Evolutionary conservation across 805 yeast species (phyloP), one percentile per base, ranked within the genome.

Genomic region (Lachancea thermotolerans): DNA sequence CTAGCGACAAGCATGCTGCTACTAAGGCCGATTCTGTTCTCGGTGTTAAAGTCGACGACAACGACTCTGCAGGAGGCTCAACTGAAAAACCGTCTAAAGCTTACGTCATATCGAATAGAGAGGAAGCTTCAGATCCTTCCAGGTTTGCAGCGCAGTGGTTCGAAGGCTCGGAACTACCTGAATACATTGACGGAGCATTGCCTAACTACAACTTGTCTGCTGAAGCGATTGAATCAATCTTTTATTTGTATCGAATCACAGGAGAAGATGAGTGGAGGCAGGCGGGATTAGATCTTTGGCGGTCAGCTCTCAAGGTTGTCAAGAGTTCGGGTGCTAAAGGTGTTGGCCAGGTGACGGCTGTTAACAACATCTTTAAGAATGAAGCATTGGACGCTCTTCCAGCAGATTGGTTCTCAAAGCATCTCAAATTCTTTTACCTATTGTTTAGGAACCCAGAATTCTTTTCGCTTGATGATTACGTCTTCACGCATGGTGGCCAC

Each of bases 401-500:
- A 14, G 32, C 43, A 12, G 73, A 72, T 55, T 80, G 82, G 78
- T 68, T 76, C 57, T 74, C 80, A 7, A 81, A 78, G 55, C 78
- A 82, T 27, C 62, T 79, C 50, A 79, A 79, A 57, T 79, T 78
- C 52, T 73, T 72, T 40, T 77, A 72, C 51, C 57, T 78, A 44
- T 56, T 77, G 44, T 75, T 76, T 51, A 69, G 72, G 37, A 75
- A 72, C 30, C 59, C 69, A 11, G 56, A 64, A 8, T 59, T 66
- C 12, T 64, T 70, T 58, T 69, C 73, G 36, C 58, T 77, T 47
- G 80, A 77, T 52, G 77, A 78, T 33, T 77, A 70, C 59, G 75
- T 81, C 0, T 72, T 73, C 51, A 80, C 81, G 42, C 74, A 82
- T 2, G 81, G 79, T 49, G 86, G 85, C 0, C 87, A 81, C 58